These are phyloP conservation scores for Lyophyllum semitale DNA, from an alignment of 768 basidiomycete species.

Conservation along the genomic window DNA sequence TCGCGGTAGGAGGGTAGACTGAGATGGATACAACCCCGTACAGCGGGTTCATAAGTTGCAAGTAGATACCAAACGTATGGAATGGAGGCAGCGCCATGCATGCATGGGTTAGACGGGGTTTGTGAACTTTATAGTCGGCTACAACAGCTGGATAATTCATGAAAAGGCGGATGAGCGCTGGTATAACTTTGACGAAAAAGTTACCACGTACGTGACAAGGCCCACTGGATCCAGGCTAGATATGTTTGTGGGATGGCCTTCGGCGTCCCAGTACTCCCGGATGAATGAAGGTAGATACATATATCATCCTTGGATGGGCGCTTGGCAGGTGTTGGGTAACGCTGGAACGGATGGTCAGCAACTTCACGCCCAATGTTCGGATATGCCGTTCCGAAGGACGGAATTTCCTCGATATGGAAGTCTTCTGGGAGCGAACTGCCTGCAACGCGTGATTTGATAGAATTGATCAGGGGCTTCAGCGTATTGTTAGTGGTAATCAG, in stretches of 20 bases:
- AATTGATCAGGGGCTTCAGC: conserved; percentile 21
- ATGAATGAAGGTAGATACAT: conserved; percentile 36
- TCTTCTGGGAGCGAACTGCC: background rate
- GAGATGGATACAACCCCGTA: conserved; percentile 17
- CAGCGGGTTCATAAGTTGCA: conserved; percentile 26
- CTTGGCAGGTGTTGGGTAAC: background rate
- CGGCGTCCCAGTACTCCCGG: conserved; percentile 41
- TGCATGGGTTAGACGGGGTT: conserved; percentile 12
- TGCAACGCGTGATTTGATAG: conserved; percentile 13
- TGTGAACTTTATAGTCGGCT: conserved; percentile 12
- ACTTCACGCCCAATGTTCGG: conserved; percentile 11
- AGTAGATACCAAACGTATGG: conserved; percentile 28
- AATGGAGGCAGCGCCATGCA: conserved; percentile 33
- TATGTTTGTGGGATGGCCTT: conserved; percentile 34
- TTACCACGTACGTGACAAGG: conserved; percentile 22
- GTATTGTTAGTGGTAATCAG: conserved; percentile 30
- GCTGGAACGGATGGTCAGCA: conserved; percentile 1
- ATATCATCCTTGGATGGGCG: conserved; percentile 17
- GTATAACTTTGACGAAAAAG: background rate
- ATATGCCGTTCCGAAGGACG: conserved; percentile 4
- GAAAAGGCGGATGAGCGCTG: background rate
- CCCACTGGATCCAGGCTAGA: conserved; percentile 23
- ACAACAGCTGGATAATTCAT: conserved; percentile 13
- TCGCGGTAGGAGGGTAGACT: conserved; percentile 29
- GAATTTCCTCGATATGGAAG: background rate